Base-by-base conservation (phyloP, 768 basidiomycete genomes). In the Amanita fuliginea region DNA sequence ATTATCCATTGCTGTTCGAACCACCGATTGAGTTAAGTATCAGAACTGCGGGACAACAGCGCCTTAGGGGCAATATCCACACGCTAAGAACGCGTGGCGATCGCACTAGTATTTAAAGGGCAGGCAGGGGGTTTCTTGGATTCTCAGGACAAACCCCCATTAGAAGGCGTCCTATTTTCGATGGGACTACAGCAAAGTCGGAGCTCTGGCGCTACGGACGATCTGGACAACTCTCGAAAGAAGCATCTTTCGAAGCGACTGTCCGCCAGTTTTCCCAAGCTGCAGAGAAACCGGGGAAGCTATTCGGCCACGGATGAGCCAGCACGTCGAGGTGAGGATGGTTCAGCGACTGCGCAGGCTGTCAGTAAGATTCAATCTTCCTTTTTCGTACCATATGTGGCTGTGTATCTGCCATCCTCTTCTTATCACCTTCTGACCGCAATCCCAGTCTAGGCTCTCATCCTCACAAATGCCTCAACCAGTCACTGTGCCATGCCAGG, bases 401-500 rank as follows among this genome's bases (percentile, higher is more conserved):
- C 49, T 50, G 49, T 50, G 49, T 43, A 34, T 35, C 19, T n/a
- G 34, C 6, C n/a, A 1, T 3, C 28, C 28, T 28, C 22, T 4
- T 11, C 39, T 41, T 42, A 4, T 33, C 13, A 3, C 22, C 32
- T 41, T 42, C 39, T 49, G 18, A 49, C 40, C 14, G 18, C 16
- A 39, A 48, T 18, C 42, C 33, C 28, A 50, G 40, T 13, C 32
- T 5, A 42, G 19, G 24, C 14, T 22, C 21, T 22, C 42, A 33
- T 13, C 11, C n/a, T 9, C n/a, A 6, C 32, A 36, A 43, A 50
- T 50, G 49, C 49, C 49, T 6, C 41, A 42, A 6, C 21, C 72
- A 42, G 59, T 61, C 22, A 73, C 72, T 21, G 73, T 75, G 43
- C 73, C 73, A 18, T 75, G 73, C 55, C 70, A 73, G 64, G 73